These are phyloP conservation scores for Chamaecyparis obtusa DNA, from an alignment of 75 land plant genomes.

Conservation along the genomic window DNA sequence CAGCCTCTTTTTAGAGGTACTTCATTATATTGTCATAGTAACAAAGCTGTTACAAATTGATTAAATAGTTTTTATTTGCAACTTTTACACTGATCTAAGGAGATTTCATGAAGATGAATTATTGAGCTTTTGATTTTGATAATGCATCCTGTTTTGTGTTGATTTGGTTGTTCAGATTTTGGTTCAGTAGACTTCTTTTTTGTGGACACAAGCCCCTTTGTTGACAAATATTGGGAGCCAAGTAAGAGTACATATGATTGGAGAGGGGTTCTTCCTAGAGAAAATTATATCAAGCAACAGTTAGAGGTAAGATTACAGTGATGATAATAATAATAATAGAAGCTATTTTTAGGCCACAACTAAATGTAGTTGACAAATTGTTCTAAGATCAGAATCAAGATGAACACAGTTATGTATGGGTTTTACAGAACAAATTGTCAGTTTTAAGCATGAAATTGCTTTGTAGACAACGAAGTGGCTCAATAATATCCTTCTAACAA, in stretches of 20 bases:
- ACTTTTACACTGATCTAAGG: too few relatives aligned
- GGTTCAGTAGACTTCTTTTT: slow-evolving; percentile 53
- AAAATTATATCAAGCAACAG: slow-evolving; percentile 51
- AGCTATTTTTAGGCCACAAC: neutral
- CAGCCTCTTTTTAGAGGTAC: neutral
- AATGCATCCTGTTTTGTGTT: neutral
- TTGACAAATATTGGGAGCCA: slow-evolving; percentile 61
- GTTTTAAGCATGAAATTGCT: too few relatives aligned
- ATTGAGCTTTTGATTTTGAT: neutral
- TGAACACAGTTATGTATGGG: too few relatives aligned
- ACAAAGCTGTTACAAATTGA: neutral
- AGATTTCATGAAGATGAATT: too few relatives aligned
- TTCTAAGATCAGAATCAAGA: too few relatives aligned
- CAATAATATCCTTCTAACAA: too few relatives aligned
- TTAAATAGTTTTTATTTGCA: too few relatives aligned
- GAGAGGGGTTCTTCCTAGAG: slow-evolving; percentile 71
- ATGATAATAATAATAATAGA: neutral
- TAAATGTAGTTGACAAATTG: neutral
- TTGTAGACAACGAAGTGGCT: too few relatives aligned
- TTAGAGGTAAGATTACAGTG: slow-evolving; percentile 41
- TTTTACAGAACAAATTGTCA: too few relatives aligned
- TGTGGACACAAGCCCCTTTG: slow-evolving; percentile 77
- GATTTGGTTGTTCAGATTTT: neutral
- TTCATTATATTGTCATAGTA: neutral
- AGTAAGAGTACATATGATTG: slow-evolving; percentile 58